These are phyloP conservation scores for Platanthera guangdongensis DNA, from an alignment of 106 monocot species.

Conservation along the genomic window DNA sequence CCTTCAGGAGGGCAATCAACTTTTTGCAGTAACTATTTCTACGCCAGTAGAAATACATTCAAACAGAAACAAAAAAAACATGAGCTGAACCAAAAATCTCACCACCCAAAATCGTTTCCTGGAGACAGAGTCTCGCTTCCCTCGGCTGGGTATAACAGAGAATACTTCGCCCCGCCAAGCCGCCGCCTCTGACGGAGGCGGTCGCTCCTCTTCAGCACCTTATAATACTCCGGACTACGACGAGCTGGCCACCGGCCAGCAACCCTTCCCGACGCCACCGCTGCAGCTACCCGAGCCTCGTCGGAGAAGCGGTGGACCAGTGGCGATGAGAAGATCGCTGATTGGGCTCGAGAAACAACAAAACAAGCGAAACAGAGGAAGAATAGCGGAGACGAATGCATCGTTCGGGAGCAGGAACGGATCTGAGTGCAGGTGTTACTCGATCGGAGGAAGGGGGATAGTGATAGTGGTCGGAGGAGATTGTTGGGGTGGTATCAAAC, in stretches of 20 bases:
- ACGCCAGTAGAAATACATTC: background rate
- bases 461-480: background rate
- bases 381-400: background rate
- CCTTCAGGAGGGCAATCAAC: background rate
- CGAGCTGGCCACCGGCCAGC: constrained; percentile 20
- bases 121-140: constrained; percentile 48
- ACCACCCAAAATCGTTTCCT: constrained; percentile 97
- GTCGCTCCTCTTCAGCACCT: constrained; percentile 46
- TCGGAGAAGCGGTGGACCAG: constrained; percentile 88
- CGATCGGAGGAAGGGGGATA: background rate
- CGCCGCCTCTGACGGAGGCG: constrained; percentile 36
- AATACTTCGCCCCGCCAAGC: constrained; percentile 25
- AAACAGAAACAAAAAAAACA: background rate
- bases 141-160: constrained; percentile 46
- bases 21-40: background rate
- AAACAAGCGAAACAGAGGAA: background rate
- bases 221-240: constrained; percentile 62
- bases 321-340: constrained; percentile 46
- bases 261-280: background rate
- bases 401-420: constrained; percentile 8
- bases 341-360: constrained; percentile 14
- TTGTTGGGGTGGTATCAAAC: background rate
- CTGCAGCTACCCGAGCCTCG: constrained; percentile 28
- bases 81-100: background rate
- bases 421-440: background rate